phyloP scores from a whole-genome alignment of 2,329 filamentous ascomycete species.

The Cryphonectria naterciae region DNA sequence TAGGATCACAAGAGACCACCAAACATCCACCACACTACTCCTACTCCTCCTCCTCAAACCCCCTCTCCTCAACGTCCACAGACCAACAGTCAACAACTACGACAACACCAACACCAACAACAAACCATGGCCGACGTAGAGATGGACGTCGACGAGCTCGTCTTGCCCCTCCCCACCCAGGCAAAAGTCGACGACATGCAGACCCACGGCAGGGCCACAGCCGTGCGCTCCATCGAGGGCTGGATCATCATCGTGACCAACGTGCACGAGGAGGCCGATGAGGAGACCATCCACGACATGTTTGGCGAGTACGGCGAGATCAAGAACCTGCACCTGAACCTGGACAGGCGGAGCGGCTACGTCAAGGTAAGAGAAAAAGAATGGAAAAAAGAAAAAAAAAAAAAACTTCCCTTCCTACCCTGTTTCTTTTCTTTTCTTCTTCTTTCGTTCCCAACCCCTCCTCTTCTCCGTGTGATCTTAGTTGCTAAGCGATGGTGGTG shows the following conservation, averaged over 20 bases:
- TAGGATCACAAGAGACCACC: neutral
- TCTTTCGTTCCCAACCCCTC: slow-evolving; percentile 3
- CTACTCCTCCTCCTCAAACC: neutral
- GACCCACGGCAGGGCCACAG: slow-evolving; percentile 74
- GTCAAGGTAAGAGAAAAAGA: slow-evolving; percentile 67
- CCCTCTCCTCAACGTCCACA: neutral
- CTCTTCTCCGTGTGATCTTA: neutral
- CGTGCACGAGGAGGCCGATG: slow-evolving; percentile 84
- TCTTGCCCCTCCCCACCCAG: slow-evolving; percentile 39
- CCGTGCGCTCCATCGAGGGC: slow-evolving; percentile 84
- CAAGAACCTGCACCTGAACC: slow-evolving; percentile 83
- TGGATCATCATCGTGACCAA: slow-evolving; percentile 90
- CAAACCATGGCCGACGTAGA: slow-evolving; percentile 56
- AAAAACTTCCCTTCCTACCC: neutral
- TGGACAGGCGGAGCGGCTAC: slow-evolving; percentile 81
- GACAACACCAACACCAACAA: neutral
- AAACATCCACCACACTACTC: neutral
- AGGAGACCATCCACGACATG: slow-evolving; percentile 79
- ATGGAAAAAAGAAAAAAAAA: too few relatives aligned
- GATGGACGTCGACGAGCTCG: slow-evolving; percentile 63
- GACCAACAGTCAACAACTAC: neutral
- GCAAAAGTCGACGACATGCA: slow-evolving; percentile 67
- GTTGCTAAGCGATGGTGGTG: neutral
- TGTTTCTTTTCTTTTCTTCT: neutral
- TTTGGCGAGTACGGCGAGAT: slow-evolving; percentile 87